Base-by-base conservation (phyloP, 169 alveolate genomes). In the Cryptosporidium sp. region DNA sequence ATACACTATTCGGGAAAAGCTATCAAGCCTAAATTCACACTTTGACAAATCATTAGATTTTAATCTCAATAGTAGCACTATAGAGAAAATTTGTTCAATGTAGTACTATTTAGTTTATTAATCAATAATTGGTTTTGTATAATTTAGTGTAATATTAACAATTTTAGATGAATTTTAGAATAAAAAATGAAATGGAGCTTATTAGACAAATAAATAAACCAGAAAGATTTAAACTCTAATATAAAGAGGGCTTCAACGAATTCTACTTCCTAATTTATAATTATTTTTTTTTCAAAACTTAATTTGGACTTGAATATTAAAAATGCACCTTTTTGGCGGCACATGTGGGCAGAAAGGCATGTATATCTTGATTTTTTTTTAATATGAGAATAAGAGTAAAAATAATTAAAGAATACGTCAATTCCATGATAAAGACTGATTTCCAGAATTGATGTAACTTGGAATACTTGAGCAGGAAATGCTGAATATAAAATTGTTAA, bases 401-500 rank as follows among this genome's bases (percentile, higher is more conserved):
- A 26, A 42, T 37, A 56, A 56, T 3, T 23, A 23, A 56, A 21
- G n/a, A 23, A 12, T 9, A 26, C 0, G 18, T 9, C 48, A 8
- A 56, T 23, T 56, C 12, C 9, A 9, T 9, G 16, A 26, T 16
- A n/a, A 10, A 16, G 29, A 56, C 18, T 56, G 9, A 21, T 26
- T 56, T 26, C 7, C 14, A 56, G 67, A 56, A 21, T 33, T 31
- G 48, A 53, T 31, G 23, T 35, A 29, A 6, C 52, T 39, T n/a
- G 71, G 71, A 2, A 56, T 14, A 7, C 31, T 75, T n/a, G 70
- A 53, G 7, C 9, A 52, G 14, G 89, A 80, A 2, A 80, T 39
- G 7, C 42, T 62, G 8, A 80, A 65, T 45, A 80, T 53, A 33
- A 80, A 80, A 52, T 80, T 37, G 48, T 60, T 62, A 62, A 80